A percentile compares a stretch with the other conserved stretches of the same genome.
phyloP scores from a whole-genome alignment of 176 grass and related monocot genomes.

The Thalia dealbata region DNA sequence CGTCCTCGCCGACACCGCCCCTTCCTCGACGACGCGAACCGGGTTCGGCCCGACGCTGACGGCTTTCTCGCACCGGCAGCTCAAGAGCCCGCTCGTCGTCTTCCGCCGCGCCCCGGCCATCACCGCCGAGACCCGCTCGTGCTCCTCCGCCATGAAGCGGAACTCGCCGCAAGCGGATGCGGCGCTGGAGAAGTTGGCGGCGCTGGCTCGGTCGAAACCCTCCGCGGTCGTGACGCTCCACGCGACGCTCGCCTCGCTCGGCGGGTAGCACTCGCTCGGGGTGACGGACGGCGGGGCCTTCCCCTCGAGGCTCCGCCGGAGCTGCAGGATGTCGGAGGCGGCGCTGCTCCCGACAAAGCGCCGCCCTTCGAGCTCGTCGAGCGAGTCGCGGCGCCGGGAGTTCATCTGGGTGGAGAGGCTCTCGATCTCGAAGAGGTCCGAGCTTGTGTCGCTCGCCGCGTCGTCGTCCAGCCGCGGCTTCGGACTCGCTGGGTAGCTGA shows the following conservation, averaged over 20 bases:
- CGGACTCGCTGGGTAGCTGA: constrained; percentile 11
- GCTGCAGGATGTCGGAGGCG: not conserved
- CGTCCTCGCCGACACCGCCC: not conserved
- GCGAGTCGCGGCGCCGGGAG: constrained; percentile 28
- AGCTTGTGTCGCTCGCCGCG: constrained; percentile 55
- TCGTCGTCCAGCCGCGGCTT: constrained; percentile 31
- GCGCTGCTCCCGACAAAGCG: not conserved
- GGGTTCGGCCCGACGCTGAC: constrained; percentile 47
- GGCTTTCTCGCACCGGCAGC: constrained; percentile 66
- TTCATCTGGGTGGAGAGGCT: constrained; percentile 41
- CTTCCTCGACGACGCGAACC: constrained; percentile 14
- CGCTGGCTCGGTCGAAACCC: constrained; percentile 37
- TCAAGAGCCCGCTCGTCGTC: constrained; percentile 22
- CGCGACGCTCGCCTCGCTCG: constrained; percentile 70
- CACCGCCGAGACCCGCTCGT: constrained; percentile 32
- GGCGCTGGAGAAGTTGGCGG: constrained; percentile 63
- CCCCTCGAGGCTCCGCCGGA: constrained; percentile 6
- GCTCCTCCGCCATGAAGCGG: constrained; percentile 23
- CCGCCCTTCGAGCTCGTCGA: constrained; percentile 33
- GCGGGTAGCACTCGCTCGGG: constrained; percentile 56
- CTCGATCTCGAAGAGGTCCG: constrained; percentile 74
- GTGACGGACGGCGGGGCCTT: constrained; percentile 12
- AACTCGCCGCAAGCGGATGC: constrained; percentile 48
- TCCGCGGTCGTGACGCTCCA: constrained; percentile 67
- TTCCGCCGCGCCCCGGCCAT: constrained; percentile 29